Percentiles rank a stretch among this genome's conserved stretches.
phyloP scores from a whole-genome alignment of 305 asterid species.

The Fraxinus ornus region DNA sequence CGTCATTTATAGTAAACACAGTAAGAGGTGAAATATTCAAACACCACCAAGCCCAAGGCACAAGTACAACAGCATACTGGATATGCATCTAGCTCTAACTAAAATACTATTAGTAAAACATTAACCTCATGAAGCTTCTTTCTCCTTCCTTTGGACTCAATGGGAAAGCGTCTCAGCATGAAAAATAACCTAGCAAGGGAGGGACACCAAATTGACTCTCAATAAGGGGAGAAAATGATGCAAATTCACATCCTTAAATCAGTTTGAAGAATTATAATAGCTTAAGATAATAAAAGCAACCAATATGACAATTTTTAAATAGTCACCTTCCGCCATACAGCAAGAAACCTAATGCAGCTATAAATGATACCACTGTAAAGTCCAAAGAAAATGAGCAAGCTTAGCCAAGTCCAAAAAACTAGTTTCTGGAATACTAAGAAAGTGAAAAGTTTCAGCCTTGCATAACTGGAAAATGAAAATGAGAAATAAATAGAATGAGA shows the following conservation, averaged over 20 bases:
- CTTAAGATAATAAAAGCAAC: conserved; percentile 23
- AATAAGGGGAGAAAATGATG: neutral
- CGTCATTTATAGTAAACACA: neutral
- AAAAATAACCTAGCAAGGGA: conserved; percentile 64
- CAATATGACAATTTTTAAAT: conserved; percentile 2
- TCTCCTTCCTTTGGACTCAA: conserved; percentile 94
- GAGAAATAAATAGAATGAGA: conserved; percentile 17
- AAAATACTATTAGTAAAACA: neutral
- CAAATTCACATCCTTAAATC: conserved; percentile 13
- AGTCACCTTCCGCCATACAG: conserved; percentile 92
- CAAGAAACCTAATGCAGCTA: conserved; percentile 91
- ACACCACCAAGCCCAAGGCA: neutral
- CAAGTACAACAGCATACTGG: neutral
- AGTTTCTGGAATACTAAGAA: conserved; percentile 3
- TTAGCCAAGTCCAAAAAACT: conserved; percentile 22
- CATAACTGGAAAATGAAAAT: conserved; percentile 12
- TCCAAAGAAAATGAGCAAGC: conserved; percentile 31
- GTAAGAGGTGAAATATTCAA: neutral
- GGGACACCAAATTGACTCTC: conserved; percentile 11
- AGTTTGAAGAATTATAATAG: conserved; percentile 6
- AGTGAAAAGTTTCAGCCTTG: conserved; percentile 10
- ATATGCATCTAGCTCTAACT: neutral
- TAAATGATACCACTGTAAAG: conserved; percentile 76
- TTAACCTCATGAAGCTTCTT: conserved; percentile 89
- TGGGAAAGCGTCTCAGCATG: conserved; percentile 91